Conservation (phyloP, 768 basidiomycete genomes). For the Suillus cothurnatus region DNA sequence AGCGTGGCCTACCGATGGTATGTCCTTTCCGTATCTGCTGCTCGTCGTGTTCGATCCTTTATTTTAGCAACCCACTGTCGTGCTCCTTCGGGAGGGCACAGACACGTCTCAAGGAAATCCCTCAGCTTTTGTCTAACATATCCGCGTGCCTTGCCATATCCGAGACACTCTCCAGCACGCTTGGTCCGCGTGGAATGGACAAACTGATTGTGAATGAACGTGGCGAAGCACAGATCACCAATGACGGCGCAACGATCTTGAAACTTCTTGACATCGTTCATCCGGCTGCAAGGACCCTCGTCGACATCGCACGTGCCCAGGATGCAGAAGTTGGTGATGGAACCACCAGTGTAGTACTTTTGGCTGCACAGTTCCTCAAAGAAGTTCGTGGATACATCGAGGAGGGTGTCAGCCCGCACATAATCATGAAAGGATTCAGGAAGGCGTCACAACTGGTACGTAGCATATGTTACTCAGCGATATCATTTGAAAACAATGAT, state of each 20-base stretch:
- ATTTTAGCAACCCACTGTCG: slow-evolving; percentile 92
- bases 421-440: slow-evolving; percentile 96
- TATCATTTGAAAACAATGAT: slow-evolving; percentile 14
- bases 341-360: slow-evolving; percentile 92
- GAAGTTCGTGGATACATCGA: slow-evolving; percentile 91
- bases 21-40: slow-evolving; percentile 6
- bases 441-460: slow-evolving; percentile 81
- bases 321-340: slow-evolving; percentile 99
- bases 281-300: slow-evolving; percentile 96
- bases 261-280: slow-evolving; percentile 98
- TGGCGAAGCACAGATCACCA: slow-evolving; percentile 97
- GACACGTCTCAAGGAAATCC: slow-evolving; percentile 94
- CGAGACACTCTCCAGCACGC: slow-evolving; percentile 88
- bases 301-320: slow-evolving; percentile 97
- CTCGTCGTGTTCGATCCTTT: slow-evolving; percentile 13
- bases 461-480: slow-evolving; percentile 2
- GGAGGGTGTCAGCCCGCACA: slow-evolving; percentile 95
- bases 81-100: slow-evolving; percentile 94
- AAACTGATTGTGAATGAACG: slow-evolving; percentile 94
- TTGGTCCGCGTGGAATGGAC: slow-evolving; percentile 99
- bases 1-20: slow-evolving; percentile 82
- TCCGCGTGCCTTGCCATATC: slow-evolving; percentile 94
- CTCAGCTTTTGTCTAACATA: slow-evolving; percentile 93
- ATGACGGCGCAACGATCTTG: slow-evolving; percentile 98
- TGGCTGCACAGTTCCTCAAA: slow-evolving; percentile 93